Evolutionary conservation across 2,329 filamentous ascomycete species (phyloP).

Genomic region (Cladophialophora immunda): DNA sequence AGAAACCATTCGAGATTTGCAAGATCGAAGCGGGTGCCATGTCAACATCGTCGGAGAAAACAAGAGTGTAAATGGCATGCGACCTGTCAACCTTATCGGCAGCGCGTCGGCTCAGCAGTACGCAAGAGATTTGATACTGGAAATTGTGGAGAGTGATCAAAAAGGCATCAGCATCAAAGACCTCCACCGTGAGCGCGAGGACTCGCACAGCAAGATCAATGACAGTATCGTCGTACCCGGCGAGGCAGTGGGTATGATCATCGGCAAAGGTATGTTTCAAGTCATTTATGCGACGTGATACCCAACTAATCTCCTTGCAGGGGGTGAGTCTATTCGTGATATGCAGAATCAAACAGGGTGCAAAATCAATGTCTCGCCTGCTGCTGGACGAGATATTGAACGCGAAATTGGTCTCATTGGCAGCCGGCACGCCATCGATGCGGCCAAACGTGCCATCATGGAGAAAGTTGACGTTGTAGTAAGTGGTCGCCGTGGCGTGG

Average conservation of each 20-base stretch:
- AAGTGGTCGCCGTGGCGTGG: conserved; percentile 53
- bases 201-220: conserved; percentile 68
- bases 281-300: background rate
- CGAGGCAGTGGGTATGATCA: conserved; percentile 95
- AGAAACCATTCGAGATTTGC: conserved; percentile 90
- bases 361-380: conserved; percentile 92
- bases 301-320: conserved; percentile 46
- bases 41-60: conserved; percentile 95
- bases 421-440: conserved; percentile 76
- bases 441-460: conserved; percentile 84
- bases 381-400: conserved; percentile 79
- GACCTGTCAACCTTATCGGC: conserved; percentile 90
- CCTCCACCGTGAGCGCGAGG: conserved; percentile 52
- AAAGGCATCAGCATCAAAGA: conserved; percentile 46
- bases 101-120: conserved; percentile 75
- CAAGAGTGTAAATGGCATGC: conserved; percentile 88
- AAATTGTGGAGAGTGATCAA: conserved; percentile 88
- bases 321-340: conserved; percentile 91
- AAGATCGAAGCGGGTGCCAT: conserved; percentile 91
- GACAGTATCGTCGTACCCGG: conserved; percentile 87
- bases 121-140: conserved; percentile 88
- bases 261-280: conserved; percentile 73
- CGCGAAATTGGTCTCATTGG: conserved; percentile 89
- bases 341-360: conserved; percentile 89
- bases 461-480: conserved; percentile 92